Evolutionary conservation across 257 asterid species (phyloP).

Genomic region (Cinchona pubescens): DNA sequence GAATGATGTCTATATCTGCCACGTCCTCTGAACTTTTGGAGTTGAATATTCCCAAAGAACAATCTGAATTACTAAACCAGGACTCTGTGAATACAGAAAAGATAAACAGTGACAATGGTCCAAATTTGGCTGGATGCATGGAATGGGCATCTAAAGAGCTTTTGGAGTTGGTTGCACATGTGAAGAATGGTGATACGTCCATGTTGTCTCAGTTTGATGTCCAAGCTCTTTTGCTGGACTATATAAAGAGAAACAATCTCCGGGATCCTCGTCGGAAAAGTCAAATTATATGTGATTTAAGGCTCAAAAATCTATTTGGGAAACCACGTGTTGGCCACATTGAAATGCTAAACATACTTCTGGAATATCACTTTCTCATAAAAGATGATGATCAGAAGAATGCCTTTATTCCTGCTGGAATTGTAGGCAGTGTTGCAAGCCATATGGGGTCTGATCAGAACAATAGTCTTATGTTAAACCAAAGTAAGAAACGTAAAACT

Average conservation of each 20-base stretch:
- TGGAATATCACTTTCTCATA: constrained; percentile 60
- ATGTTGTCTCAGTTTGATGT: constrained; percentile 60
- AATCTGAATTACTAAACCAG: constrained; percentile 6
- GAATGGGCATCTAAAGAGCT: constrained; percentile 79
- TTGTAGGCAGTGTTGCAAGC: constrained; percentile 40
- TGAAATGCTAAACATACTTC: constrained; percentile 87
- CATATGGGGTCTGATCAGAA: constrained; percentile 38
- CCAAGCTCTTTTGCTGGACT: constrained; percentile 59
- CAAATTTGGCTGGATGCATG: constrained; percentile 22
- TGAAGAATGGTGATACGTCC: constrained; percentile 73
- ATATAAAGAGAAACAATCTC: constrained; percentile 65
- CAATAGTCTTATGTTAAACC: constrained; percentile 23
- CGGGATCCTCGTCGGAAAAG: constrained; percentile 69
- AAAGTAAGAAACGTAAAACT: constrained; percentile 52
- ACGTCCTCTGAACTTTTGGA: constrained; percentile 38
- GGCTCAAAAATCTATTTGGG: constrained; percentile 72
- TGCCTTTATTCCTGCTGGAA: constrained; percentile 55
- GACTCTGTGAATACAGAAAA: constrained; percentile 24
- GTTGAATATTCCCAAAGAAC: constrained; percentile 27
- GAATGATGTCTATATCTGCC: constrained; percentile 26
- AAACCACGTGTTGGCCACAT: constrained; percentile 65
- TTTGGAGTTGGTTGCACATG: constrained; percentile 66
- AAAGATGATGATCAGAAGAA: constrained; percentile 49
- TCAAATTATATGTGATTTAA: constrained; percentile 65
- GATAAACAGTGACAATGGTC: constrained; percentile 20